These are phyloP conservation scores for Penicillium diatomitis DNA, from an alignment of 495 filamentous ascomycete genomes.

Conservation along the genomic window DNA sequence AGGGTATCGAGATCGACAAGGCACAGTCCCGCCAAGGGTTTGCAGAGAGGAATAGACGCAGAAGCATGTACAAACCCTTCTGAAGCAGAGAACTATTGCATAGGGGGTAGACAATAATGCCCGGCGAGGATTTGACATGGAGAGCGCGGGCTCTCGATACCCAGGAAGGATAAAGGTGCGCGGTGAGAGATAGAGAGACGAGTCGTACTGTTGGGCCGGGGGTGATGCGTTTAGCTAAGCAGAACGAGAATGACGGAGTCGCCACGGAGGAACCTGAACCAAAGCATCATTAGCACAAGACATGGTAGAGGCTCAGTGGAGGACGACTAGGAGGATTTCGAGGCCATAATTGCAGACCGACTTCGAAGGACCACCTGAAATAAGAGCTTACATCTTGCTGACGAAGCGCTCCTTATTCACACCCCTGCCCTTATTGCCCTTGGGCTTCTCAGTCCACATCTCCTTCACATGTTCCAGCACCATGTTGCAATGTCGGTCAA, in stretches of 20 bases:
- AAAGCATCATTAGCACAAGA: not conserved
- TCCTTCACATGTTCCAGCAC: conserved; percentile 97
- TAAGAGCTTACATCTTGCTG: conserved; percentile 80
- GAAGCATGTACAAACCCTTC: too few species aligned
- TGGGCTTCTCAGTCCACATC: conserved; percentile 97
- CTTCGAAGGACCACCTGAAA: not conserved
- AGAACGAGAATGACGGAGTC: conserved; percentile 92
- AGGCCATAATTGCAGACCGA: too few species aligned
- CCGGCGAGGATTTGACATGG: too few species aligned
- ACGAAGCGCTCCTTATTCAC: conserved; percentile 98
- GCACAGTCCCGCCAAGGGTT: too few species aligned
- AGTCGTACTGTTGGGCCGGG: too few species aligned
- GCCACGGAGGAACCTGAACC: conserved; percentile 75
- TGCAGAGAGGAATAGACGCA: too few species aligned
- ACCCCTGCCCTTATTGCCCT: conserved; percentile 78
- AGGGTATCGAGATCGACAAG: conserved; percentile 21
- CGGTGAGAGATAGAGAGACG: conserved; percentile 1
- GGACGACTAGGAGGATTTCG: too few species aligned
- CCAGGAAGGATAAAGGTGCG: conserved; percentile 9
- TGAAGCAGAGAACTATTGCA: too few species aligned
- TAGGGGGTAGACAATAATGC: too few species aligned
- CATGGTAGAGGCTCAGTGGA: too few species aligned
- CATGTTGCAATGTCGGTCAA: conserved; percentile 96
- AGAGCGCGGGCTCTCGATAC: not conserved
- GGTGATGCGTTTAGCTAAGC: conserved; percentile 52